Evolutionary conservation across 108 stramenopile species (phyloP).

Genomic region (Skeletonema costatum): DNA sequence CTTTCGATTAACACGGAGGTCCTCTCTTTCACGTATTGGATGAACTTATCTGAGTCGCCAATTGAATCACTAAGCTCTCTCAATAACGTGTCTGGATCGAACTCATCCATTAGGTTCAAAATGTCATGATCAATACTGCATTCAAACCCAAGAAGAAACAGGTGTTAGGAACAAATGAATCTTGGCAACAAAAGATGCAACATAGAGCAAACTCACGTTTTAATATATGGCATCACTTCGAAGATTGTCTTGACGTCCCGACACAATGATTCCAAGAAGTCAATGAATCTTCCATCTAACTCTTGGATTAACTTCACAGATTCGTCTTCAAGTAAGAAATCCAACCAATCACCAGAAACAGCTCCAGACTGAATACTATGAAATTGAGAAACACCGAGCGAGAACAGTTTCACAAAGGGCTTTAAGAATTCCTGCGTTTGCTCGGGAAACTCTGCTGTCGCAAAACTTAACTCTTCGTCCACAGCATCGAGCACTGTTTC

Average conservation of each 20-base stretch:
- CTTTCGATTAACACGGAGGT: slow-evolving; percentile 71
- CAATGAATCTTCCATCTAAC: slow-evolving; percentile 76
- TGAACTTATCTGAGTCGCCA: slow-evolving; percentile 62
- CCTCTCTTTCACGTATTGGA: slow-evolving; percentile 71
- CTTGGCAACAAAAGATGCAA: background rate
- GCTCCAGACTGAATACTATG: slow-evolving; percentile 62
- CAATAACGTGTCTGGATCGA: slow-evolving; percentile 73
- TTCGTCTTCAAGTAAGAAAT: slow-evolving; percentile 80
- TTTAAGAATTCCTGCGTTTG: slow-evolving; percentile 65
- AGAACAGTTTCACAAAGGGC: slow-evolving; percentile 78
- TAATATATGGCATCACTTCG: slow-evolving; percentile 80
- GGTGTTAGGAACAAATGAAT: background rate
- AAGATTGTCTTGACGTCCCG: slow-evolving; percentile 80
- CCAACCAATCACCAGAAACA: slow-evolving; percentile 77
- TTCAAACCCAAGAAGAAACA: background rate
- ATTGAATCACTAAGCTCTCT: slow-evolving; percentile 75
- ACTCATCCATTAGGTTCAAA: slow-evolving; percentile 83
- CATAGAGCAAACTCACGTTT: slow-evolving; percentile 59
- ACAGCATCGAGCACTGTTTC: slow-evolving; percentile 82
- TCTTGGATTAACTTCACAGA: slow-evolving; percentile 79
- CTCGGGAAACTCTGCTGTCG: slow-evolving; percentile 64
- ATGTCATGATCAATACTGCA: slow-evolving; percentile 85
- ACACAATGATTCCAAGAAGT: slow-evolving; percentile 70
- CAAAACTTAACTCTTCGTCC: slow-evolving; percentile 75
- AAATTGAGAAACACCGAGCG: slow-evolving; percentile 84